Evolutionary conservation across 2,329 filamentous ascomycete genomes (phyloP).

Genomic region (Juglanconis oblonga): DNA sequence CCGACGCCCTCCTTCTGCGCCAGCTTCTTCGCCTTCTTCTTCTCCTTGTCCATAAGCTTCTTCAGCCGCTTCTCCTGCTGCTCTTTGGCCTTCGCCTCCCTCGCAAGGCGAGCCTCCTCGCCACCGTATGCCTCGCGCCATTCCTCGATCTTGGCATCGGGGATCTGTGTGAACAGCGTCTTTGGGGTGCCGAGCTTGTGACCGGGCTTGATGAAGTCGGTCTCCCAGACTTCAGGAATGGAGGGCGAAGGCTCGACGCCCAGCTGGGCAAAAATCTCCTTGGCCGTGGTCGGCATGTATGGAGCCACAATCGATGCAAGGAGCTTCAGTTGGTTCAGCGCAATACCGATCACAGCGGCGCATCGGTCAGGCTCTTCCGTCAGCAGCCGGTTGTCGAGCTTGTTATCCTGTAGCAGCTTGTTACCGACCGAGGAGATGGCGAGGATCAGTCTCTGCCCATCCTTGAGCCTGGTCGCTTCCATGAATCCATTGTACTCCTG

Average conservation of each 20-base stretch:
- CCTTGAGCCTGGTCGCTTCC: slow-evolving; percentile 68
- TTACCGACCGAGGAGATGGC: slow-evolving; percentile 60
- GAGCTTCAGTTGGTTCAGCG: slow-evolving; percentile 79
- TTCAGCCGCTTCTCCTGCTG: slow-evolving; percentile 49
- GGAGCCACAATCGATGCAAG: slow-evolving; percentile 76
- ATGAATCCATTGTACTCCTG: slow-evolving; percentile 65
- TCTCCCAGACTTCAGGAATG: slow-evolving; percentile 65
- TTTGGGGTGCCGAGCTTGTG: slow-evolving; percentile 79
- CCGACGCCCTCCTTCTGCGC: slow-evolving; percentile 11
- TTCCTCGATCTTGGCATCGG: slow-evolving; percentile 75
- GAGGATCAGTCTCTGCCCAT: slow-evolving; percentile 63
- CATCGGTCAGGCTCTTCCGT: slow-evolving; percentile 53
- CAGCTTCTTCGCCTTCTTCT: slow-evolving; percentile 41
- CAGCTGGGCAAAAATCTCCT: slow-evolving; percentile 75
- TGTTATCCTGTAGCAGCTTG: slow-evolving; percentile 46
- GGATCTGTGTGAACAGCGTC: slow-evolving; percentile 80
- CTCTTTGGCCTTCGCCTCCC: slow-evolving; percentile 53
- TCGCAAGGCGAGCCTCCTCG: slow-evolving; percentile 65
- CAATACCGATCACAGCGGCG: slow-evolving; percentile 66
- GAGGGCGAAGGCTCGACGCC: slow-evolving; percentile 53
- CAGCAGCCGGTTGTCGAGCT: slow-evolving; percentile 43
- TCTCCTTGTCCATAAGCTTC: slow-evolving; percentile 49
- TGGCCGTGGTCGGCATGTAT: slow-evolving; percentile 79
- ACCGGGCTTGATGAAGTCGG: slow-evolving; percentile 62
- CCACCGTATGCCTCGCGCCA: slow-evolving; percentile 76